Base-by-base conservation (phyloP, 164 flowering plant genomes). In the Tinospora cordifolia region DNA sequence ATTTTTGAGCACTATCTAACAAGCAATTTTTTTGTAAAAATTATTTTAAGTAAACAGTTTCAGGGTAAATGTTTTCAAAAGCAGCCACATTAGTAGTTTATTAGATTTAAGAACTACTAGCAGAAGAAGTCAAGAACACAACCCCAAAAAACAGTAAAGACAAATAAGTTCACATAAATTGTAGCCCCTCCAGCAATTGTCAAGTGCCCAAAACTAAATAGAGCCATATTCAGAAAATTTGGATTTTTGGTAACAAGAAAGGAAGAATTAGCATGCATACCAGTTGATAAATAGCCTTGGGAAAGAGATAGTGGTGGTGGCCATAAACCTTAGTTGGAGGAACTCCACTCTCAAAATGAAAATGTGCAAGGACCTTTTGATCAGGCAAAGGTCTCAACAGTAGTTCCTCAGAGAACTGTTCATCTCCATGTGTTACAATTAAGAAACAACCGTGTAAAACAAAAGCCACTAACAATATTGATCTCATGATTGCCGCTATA, bases 271-370 rank as follows among this genome's bases (percentile, higher is more conserved):
- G 47, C 13, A 54, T 8, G 14, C 67, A 5, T 84, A 92, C 98
- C 86, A 94, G 86, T 78, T 94, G 97, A 77, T 87, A 81, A 67
- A 92, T 86, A 72, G 97, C 83, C 75, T 94, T 94, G 62, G 99
- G 99, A 78, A 92, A 92, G 80, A 94, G 87, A 57, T 74, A 85
- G 78, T 89, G 91, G 72, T 90, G 98, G 73, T 62, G 86, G 76
- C 93, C 97, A 81, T 86, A 71, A 46, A 66, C 72, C 12, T 66
- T 36, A 1, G 91, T 74, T 1, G 83, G 82, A 41, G 93, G 93
- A 71, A 82, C 85, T 73, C 69, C 79, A 76, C 75, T 87, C 13
- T 86, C 80, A 78, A 94, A 92, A 75, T 86, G 89, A 77, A 94
- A 94, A 79, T 94, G 97, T 13, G 96, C 85, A 27, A 94, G 76